A percentile compares a stretch with the other conserved stretches of the same genome.
Evolutionary conservation across 768 basidiomycete genomes (phyloP).

Genomic region (Russula sp.): DNA sequence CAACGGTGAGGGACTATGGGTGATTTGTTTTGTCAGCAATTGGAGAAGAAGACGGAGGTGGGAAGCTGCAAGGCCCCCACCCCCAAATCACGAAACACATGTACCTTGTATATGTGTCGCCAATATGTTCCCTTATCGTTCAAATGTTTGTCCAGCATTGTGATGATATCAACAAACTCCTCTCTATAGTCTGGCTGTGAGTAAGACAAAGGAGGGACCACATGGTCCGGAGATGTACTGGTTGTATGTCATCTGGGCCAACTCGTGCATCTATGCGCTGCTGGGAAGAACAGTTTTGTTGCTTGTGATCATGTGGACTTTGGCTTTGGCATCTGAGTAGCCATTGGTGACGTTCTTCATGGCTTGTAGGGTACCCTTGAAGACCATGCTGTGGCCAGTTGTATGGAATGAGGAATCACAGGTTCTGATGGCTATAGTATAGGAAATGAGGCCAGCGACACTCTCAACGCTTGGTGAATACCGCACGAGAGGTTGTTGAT

Average conservation of each 20-base stretch:
- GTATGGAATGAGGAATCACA: neutral
- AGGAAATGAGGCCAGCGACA: too few relatives aligned
- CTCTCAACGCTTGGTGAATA: too few relatives aligned
- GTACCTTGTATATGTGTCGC: conserved; percentile 96
- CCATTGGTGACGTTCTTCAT: conserved; percentile 92
- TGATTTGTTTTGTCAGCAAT: neutral
- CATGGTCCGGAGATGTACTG: too few relatives aligned
- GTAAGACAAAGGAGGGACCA: too few relatives aligned
- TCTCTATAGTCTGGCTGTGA: too few relatives aligned
- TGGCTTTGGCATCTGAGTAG: conserved; percentile 89
- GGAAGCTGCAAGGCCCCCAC: too few relatives aligned
- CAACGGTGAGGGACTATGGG: conserved; percentile 65
- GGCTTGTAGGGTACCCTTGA: conserved; percentile 66
- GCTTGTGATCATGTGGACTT: conserved; percentile 90
- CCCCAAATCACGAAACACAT: conserved; percentile 11
- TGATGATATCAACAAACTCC: too few relatives aligned
- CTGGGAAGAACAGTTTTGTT: conserved; percentile 96
- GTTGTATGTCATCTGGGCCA: too few relatives aligned
- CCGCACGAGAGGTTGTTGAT: too few relatives aligned
- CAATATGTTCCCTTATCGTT: conserved; percentile 98
- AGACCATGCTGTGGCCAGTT: conserved; percentile 8
- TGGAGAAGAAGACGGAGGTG: too few relatives aligned
- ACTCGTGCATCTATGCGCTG: conserved; percentile 95
- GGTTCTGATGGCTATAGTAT: neutral
- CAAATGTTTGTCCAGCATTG: too few relatives aligned